phyloP scores from a whole-genome alignment of 306 rosid genomes.

The Gynostemma pentaphyllum region DNA sequence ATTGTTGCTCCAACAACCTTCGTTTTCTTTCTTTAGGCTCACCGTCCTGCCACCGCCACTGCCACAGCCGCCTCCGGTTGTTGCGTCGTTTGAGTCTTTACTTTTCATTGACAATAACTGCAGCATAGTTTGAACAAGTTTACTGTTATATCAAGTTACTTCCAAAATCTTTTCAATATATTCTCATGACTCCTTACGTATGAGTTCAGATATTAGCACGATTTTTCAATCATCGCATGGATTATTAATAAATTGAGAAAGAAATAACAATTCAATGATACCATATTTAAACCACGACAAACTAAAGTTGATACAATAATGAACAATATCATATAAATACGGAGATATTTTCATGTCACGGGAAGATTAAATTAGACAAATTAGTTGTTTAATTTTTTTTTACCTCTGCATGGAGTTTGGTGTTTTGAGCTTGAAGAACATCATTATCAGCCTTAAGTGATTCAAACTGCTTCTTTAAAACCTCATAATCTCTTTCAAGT shows the following conservation, averaged over 20 bases:
- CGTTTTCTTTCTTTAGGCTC: constrained; percentile 44
- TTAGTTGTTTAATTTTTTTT: background rate
- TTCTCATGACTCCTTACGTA: too few species aligned
- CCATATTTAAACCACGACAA: too few species aligned
- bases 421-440: constrained; percentile 58
- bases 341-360: too few species aligned
- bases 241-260: too few species aligned
- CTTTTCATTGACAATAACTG: background rate
- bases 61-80: constrained; percentile 7
- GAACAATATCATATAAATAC: too few species aligned
- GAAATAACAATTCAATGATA: too few species aligned
- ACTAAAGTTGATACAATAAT: too few species aligned
- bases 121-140: background rate
- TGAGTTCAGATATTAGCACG: too few species aligned
- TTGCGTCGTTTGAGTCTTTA: background rate
- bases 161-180: too few species aligned
- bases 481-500: constrained; percentile 68
- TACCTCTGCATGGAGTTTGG: constrained; percentile 72
- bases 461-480: constrained; percentile 75
- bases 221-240: too few species aligned
- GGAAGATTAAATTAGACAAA: too few species aligned
- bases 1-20: constrained; percentile 74
- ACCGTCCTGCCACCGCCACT: constrained; percentile 18
- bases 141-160: too few species aligned
- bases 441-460: constrained; percentile 67